phyloP scores from a whole-genome alignment of 345 rosid species.

The Salix purpurea region DNA sequence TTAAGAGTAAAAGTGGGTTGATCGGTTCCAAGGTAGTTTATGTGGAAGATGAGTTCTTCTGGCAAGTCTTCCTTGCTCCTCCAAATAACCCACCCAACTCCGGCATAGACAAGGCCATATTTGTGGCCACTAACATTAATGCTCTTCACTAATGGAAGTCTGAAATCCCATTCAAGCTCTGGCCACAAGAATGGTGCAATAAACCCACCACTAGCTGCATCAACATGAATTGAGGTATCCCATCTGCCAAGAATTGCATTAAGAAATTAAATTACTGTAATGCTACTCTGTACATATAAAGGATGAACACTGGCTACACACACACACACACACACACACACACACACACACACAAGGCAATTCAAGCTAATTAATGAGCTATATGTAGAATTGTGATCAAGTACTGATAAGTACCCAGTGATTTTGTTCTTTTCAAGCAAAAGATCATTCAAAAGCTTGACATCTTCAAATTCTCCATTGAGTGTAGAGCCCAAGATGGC shows the following conservation, averaged over 20 bases:
- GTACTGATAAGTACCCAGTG: conserved; percentile 49
- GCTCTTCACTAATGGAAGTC: conserved; percentile 82
- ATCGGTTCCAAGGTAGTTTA: conserved; percentile 87
- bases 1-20: conserved; percentile 96
- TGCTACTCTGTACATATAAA: not conserved
- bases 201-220: conserved; percentile 94
- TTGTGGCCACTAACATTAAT: conserved; percentile 92
- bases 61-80: conserved; percentile 78
- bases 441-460: conserved; percentile 75
- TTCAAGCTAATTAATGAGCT: not conserved
- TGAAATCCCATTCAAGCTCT: conserved; percentile 91
- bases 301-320: not conserved
- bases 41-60: conserved; percentile 91
- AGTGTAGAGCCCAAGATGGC: conserved; percentile 90
- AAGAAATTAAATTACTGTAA: not conserved
- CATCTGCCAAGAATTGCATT: conserved; percentile 39
- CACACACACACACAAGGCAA: no score
- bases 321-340: no score
- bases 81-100: conserved; percentile 95
- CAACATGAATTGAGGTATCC: conserved; percentile 94
- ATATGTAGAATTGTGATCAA: not conserved
- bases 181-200: conserved; percentile 93
- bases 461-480: conserved; percentile 94
- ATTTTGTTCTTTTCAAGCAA: conserved; percentile 57
- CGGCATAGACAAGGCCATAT: conserved; percentile 88